phyloP scores from a whole-genome alignment of 345 rosid species.

The Cardamine resedifolia region DNA sequence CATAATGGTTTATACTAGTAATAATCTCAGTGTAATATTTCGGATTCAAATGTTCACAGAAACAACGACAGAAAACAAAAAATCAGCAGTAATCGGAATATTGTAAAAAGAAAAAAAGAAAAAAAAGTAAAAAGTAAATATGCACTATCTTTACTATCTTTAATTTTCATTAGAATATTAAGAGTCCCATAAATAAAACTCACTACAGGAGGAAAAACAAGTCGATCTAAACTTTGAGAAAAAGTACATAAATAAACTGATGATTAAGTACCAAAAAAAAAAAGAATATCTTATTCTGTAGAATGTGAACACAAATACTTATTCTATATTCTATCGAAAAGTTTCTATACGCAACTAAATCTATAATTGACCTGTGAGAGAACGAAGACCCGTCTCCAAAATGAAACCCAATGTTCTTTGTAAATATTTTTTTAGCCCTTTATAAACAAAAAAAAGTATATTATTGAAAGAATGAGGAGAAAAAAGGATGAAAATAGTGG shows the following conservation, averaged over 20 bases:
- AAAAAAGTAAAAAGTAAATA: background rate
- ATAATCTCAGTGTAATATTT: background rate
- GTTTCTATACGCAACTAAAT: constrained; percentile 14
- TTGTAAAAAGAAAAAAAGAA: rapidly evolving
- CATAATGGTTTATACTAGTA: background rate
- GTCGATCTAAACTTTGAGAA: background rate
- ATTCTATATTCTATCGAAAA: background rate
- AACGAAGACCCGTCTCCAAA: constrained; percentile 17
- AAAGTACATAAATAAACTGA: background rate
- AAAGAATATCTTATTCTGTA: background rate
- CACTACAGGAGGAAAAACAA: background rate
- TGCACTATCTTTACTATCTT: background rate
- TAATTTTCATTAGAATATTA: background rate
- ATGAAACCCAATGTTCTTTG: background rate
- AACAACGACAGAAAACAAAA: background rate
- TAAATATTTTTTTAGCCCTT: background rate
- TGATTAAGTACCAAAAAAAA: background rate
- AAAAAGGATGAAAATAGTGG: constrained; percentile 7
- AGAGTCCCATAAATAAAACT: background rate
- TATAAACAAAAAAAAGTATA: background rate
- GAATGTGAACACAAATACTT: constrained; percentile 14
- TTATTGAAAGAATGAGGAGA: constrained; percentile 18
- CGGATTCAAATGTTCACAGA: background rate
- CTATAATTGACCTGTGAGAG: constrained; percentile 22
- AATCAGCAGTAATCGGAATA: background rate